phyloP scores from a whole-genome alignment of 1,139 yeast species.

The Scheffersomyces stambukii region DNA sequence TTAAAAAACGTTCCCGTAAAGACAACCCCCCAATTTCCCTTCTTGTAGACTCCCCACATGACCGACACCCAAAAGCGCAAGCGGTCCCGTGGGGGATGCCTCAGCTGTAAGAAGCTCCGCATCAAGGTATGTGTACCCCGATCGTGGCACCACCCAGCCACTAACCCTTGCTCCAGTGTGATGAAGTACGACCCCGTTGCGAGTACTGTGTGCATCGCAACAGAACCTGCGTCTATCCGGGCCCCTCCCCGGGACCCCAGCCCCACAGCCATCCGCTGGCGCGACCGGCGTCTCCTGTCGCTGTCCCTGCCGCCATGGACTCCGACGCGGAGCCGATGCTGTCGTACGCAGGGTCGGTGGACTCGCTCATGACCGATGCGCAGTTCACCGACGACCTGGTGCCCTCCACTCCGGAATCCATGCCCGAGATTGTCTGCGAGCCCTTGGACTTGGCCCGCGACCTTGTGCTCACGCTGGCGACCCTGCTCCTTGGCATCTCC shows the following conservation, averaged over 20 bases:
- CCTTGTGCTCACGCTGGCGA: constrained; percentile 11
- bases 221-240: constrained; percentile 25
- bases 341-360: background rate
- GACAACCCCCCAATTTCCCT: too few relatives aligned
- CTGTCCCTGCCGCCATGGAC: background rate
- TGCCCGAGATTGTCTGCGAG: background rate
- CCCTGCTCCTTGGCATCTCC: constrained; percentile 20
- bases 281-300: background rate
- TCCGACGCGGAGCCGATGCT: background rate
- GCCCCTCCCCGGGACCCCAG: constrained; percentile 2
- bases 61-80: too few relatives aligned
- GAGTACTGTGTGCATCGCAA: constrained; percentile 35
- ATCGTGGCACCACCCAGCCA: background rate
- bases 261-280: background rate
- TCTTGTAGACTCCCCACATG: too few relatives aligned
- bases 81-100: too few relatives aligned
- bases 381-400: background rate
- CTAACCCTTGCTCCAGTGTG: constrained; percentile 15
- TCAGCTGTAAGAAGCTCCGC: constrained; percentile 26
- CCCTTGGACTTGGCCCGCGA: constrained; percentile 5
- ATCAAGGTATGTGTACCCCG: constrained; percentile 18
- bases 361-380: background rate
- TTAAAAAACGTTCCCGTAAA: too few relatives aligned
- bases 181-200: constrained; percentile 32
- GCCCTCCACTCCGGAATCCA: background rate